These are phyloP conservation scores for Debaryomyces sp. DNA, from an alignment of 1,139 yeast species.

Conservation along the genomic window DNA sequence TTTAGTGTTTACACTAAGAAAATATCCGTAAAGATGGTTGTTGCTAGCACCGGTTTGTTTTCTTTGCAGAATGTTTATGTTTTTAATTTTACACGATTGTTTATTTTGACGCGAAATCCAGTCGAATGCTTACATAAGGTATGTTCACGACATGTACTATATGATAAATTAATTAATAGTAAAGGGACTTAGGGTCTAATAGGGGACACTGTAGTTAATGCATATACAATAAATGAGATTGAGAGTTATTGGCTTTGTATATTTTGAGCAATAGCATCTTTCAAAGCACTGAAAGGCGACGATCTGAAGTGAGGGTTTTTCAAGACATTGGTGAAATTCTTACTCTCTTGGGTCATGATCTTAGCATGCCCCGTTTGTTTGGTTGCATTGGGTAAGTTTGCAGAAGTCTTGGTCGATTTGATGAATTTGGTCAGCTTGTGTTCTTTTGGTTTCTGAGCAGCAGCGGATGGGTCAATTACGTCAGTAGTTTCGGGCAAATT, in stretches of 20 bases:
- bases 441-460: constrained; percentile 10
- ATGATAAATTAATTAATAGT: neutral
- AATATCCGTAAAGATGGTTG: constrained; percentile 3
- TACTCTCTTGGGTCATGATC: constrained; percentile 56
- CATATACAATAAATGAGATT: neutral
- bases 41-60: constrained; percentile 3
- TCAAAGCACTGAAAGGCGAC: constrained; percentile 63
- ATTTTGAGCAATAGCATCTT: constrained; percentile 36
- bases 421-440: constrained; percentile 11
- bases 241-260: constrained; percentile 5
- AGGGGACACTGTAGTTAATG: neutral
- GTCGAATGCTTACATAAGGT: neutral
- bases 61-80: constrained; percentile 5
- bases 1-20: constrained; percentile 2
- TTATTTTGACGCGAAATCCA: constrained; percentile 7
- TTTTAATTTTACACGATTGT: constrained; percentile 5
- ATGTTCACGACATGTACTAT: neutral
- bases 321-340: constrained; percentile 57
- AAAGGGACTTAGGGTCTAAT: neutral
- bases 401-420: constrained; percentile 28
- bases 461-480: neutral
- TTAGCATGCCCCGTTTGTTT: constrained; percentile 58
- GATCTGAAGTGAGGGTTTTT: constrained; percentile 52
- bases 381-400: constrained; percentile 62
- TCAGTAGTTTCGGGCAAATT: constrained; percentile 46